phyloP scores from a whole-genome alignment of 179 eudicot genomes.

The Gypsophila paniculata region DNA sequence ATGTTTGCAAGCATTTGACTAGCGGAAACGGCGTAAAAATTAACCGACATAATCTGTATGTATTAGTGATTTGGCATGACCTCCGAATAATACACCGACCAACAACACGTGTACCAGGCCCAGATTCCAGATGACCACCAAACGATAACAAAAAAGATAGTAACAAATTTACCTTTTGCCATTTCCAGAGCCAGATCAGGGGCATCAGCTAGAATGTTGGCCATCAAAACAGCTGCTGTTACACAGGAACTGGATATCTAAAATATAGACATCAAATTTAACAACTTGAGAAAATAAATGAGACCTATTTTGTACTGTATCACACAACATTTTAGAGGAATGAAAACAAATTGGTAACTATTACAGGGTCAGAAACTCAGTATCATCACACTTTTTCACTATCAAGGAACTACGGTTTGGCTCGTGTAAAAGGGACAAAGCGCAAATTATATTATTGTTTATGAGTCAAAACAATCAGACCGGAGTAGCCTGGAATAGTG shows the following conservation, averaged over 20 bases:
- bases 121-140: not conserved
- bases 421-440: not conserved
- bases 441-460: not conserved
- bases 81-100: not conserved
- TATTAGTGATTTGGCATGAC: not conserved
- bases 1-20: not conserved
- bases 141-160: not conserved
- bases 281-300: not conserved
- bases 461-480: not conserved
- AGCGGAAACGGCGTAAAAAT: not conserved
- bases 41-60: not conserved
- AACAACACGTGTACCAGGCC: not conserved
- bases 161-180: constrained; percentile 54
- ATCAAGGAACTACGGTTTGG: not conserved
- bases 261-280: constrained; percentile 16
- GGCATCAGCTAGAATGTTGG: constrained; percentile 74
- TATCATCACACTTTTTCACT: not conserved
- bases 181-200: constrained; percentile 51
- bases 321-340: not conserved
- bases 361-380: not conserved
- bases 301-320: not conserved
- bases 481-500: not conserved
- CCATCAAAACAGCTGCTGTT: constrained; percentile 73
- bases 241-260: constrained; percentile 89
- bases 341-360: not conserved